Conservation (phyloP, 2,329 filamentous ascomycete genomes). For the Sclerotiophoma versabilis region DNA sequence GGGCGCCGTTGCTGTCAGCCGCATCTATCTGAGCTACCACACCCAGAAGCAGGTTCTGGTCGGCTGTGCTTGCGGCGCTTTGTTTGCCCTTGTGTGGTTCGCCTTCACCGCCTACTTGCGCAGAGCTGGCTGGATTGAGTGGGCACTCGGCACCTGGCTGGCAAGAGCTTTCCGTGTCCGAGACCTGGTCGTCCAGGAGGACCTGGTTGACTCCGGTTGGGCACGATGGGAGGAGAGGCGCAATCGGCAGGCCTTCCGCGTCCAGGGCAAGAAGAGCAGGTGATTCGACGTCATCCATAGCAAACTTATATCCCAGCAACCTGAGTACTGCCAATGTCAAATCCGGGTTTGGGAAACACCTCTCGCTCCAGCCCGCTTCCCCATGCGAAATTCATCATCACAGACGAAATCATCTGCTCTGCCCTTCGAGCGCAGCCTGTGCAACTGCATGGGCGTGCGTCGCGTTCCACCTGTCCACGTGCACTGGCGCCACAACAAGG, state of each 20-base stretch:
- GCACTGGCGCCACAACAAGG: not conserved
- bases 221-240: slow-evolving; percentile 78
- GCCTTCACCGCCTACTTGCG: slow-evolving; percentile 71
- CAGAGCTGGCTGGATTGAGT: slow-evolving; percentile 72
- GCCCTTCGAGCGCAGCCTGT: not conserved
- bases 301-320: not conserved
- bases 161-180: slow-evolving; percentile 74
- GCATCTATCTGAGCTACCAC: slow-evolving; percentile 93
- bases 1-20: slow-evolving; percentile 72
- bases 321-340: not conserved
- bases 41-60: slow-evolving; percentile 86
- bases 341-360: not conserved
- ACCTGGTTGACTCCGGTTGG: slow-evolving; percentile 91
- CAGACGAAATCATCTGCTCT: not conserved
- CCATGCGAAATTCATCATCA: not conserved
- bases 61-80: slow-evolving; percentile 73
- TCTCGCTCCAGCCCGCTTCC: not conserved
- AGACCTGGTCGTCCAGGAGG: slow-evolving; percentile 86
- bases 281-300: slow-evolving; percentile 2
- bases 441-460: not conserved
- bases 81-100: slow-evolving; percentile 83
- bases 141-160: slow-evolving; percentile 71
- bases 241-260: slow-evolving; percentile 29
- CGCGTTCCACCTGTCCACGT: not conserved
- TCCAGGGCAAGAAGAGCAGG: slow-evolving; percentile 24